Percentiles rank a stretch among this genome's conserved stretches.
phyloP scores from a whole-genome alignment of 805 yeast species.

The Yarrowia porcina region DNA sequence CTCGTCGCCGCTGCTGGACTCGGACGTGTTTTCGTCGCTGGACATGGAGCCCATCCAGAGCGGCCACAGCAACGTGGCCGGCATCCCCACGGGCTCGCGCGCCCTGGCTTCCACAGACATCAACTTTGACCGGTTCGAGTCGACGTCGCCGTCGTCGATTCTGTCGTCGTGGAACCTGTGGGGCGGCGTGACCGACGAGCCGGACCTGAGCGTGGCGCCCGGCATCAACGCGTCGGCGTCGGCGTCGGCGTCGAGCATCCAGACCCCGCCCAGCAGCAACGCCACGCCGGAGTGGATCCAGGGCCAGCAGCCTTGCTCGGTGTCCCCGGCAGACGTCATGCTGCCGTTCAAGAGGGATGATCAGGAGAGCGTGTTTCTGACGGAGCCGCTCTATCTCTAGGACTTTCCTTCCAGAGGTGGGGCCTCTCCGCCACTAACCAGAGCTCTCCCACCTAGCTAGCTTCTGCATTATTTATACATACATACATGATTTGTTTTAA shows the following conservation, averaged over 20 bases:
- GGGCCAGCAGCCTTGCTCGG: slow-evolving; percentile 17
- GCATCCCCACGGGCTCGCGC: neutral
- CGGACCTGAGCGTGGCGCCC: slow-evolving; percentile 4
- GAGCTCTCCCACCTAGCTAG: neutral
- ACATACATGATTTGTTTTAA: neutral
- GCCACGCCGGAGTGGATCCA: slow-evolving; percentile 10
- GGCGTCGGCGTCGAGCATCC: slow-evolving; percentile 6
- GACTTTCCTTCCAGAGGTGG: too few species aligned
- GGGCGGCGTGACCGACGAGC: neutral
- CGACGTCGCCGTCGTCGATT: slow-evolving; percentile 22
- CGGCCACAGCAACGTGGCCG: neutral
- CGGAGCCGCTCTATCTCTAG: slow-evolving; percentile 10
- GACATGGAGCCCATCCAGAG: neutral
- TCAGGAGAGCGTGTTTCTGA: slow-evolving; percentile 10
- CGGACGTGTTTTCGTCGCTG: slow-evolving; percentile 10
- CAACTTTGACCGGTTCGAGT: slow-evolving; percentile 3
- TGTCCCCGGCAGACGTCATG: slow-evolving; percentile 24
- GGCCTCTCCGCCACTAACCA: too few species aligned
- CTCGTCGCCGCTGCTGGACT: slow-evolving; percentile 15
- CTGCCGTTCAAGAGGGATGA: slow-evolving; percentile 17
- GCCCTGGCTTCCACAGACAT: slow-evolving; percentile 18
- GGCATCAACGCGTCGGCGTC: neutral
- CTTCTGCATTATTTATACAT: slow-evolving; percentile 5
- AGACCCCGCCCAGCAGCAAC: slow-evolving; percentile 10
- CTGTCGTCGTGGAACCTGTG: slow-evolving; percentile 16